Base-by-base conservation (phyloP, 306 rosid genomes). In the Lagenaria siceraria region DNA sequence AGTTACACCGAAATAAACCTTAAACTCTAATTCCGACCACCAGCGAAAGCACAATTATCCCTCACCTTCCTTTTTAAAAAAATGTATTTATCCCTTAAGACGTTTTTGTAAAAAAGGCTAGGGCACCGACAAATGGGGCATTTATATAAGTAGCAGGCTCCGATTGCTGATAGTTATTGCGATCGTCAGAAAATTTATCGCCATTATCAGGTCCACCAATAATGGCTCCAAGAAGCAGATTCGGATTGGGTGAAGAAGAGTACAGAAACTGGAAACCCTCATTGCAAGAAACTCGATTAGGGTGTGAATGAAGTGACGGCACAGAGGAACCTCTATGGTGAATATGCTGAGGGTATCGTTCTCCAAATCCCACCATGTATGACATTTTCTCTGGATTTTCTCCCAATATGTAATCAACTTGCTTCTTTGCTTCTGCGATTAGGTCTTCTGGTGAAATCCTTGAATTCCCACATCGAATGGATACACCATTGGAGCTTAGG, bases 111-210 rank as follows among this genome's bases (percentile, higher is more conserved):
- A 70, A 70, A 14, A 12, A 70, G 1, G 98, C 97, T 12, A 90
- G 14, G 63, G 92, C 94, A 4, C 97, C 98, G 29, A 93, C 88
- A 22, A 93, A 80, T 0, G 98, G 98, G 0, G 97, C 98, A 80
- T 93, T 93, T 79, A 89, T 93, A 49, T 93, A 93, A 0, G 98
- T 91, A 27, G 98, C 88, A 1, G 98, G 98, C 85, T 93, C 98
- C 0, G 96, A 82, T 78, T 93, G 97, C 82, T 85, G 93, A 59
- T 93, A 93, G 76, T 90, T 91, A 66, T 86, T 84, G 53, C 98
- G 80, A 59, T 91, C 89, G 81, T 93, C 97, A 0, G 90, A 74
- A 71, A 90, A 93, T 27, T 74, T 86, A 80, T 93, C 97, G 1
- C 22, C 76, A 31, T 63, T 86, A 71, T 93, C 97, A 19, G 98